These are phyloP conservation scores for Tricholoma furcatifolium DNA, from an alignment of 768 basidiomycete genomes.

Conservation along the genomic window DNA sequence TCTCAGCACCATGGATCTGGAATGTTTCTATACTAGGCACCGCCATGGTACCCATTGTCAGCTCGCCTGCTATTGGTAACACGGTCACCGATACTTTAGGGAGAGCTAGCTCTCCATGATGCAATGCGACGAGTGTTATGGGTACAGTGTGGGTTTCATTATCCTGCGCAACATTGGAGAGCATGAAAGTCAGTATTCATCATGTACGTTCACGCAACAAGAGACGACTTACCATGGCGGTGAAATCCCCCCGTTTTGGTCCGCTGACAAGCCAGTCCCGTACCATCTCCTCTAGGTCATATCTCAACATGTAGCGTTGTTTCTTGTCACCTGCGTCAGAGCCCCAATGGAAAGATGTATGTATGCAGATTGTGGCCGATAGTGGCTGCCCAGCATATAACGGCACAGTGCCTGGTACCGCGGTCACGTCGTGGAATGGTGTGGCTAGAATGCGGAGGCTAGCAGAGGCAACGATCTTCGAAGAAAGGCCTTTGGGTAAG, in stretches of 20 bases:
- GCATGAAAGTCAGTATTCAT: background rate
- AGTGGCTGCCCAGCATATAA: constrained; percentile 89
- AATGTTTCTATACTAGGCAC: constrained; percentile 75
- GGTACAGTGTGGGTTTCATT: constrained; percentile 55
- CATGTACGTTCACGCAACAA: background rate
- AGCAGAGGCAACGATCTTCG: constrained; percentile 66
- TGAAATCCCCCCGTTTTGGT: constrained; percentile 80
- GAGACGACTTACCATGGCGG: constrained; percentile 54
- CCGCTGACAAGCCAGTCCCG: constrained; percentile 92
- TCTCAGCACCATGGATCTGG: constrained; percentile 83
- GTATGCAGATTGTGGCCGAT: constrained; percentile 61
- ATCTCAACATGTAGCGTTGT: constrained; percentile 59
- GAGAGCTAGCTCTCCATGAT: constrained; percentile 76
- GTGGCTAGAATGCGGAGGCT: constrained; percentile 47
- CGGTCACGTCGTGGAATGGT: constrained; percentile 34
- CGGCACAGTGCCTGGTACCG: constrained; percentile 29
- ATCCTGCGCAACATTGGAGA: constrained; percentile 47
- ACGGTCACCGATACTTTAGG: constrained; percentile 72
- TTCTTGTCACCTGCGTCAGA: constrained; percentile 38
- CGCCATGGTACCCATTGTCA: constrained; percentile 56
- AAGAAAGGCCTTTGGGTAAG: constrained; percentile 4
- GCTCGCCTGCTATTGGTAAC: constrained; percentile 48
- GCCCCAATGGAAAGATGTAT: constrained; percentile 80
- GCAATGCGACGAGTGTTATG: constrained; percentile 82
- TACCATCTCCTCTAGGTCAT: constrained; percentile 78